phyloP scores from a whole-genome alignment of 108 stramenopile genomes.

The Pseudonitzschia pungens region DNA sequence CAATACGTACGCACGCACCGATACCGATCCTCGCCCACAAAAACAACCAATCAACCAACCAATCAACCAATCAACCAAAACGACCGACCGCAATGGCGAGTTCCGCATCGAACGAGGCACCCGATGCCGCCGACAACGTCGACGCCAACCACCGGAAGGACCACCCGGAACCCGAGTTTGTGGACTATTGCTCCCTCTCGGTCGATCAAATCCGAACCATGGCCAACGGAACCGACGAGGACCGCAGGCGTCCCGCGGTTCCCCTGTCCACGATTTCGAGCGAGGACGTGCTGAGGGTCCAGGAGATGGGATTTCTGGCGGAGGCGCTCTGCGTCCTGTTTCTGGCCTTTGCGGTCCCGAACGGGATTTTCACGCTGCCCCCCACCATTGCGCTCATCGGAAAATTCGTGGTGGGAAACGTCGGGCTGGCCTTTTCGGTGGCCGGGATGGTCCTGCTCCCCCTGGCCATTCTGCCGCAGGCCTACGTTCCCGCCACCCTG shows the following conservation, averaged over 20 bases:
- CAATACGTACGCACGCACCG: too few species aligned
- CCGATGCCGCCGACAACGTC: not conserved
- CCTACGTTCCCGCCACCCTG: constrained; percentile 21
- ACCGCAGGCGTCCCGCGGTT: constrained; percentile 17
- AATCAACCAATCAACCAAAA: too few species aligned
- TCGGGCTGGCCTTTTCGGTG: constrained; percentile 26
- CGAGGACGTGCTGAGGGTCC: constrained; percentile 9
- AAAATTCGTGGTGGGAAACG: constrained; percentile 37
- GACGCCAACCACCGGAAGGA: too few species aligned
- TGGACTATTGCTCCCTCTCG: constrained; percentile 31
- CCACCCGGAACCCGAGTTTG: constrained; percentile 18
- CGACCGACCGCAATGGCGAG: not conserved
- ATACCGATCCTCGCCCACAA: too few species aligned
- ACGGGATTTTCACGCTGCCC: constrained; percentile 45
- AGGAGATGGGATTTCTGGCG: constrained; percentile 34
- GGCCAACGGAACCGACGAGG: constrained; percentile 40
- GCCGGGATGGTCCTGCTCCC: constrained; percentile 31
- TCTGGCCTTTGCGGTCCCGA: constrained; percentile 44
- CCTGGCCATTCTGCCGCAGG: constrained; percentile 42
- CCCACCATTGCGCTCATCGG: constrained; percentile 32
- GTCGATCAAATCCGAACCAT: constrained; percentile 19
- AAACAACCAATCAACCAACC: too few species aligned
- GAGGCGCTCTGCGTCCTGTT: constrained; percentile 26
- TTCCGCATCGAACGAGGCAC: not conserved
- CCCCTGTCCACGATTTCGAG: constrained; percentile 11